These are phyloP conservation scores for Suillus occidentalis DNA, from an alignment of 768 basidiomycete species.

Conservation along the genomic window DNA sequence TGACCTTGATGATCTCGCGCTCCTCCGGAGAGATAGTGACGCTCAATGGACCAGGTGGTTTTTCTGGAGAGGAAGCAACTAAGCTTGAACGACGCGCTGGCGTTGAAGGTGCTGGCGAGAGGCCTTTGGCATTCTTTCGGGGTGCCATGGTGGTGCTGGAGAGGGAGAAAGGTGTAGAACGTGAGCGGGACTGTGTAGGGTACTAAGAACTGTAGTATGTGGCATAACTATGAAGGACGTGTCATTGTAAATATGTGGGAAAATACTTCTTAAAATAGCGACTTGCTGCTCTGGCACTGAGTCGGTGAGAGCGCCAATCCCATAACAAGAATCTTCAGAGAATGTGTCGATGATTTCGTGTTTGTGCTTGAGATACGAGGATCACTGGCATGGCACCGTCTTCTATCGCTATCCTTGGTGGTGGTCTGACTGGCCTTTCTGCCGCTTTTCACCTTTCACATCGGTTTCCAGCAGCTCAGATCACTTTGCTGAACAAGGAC, in stretches of 20 bases:
- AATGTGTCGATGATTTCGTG: not conserved
- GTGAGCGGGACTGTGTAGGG: slow-evolving; percentile 13
- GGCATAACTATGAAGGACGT: not conserved
- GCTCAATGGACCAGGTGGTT: slow-evolving; percentile 56
- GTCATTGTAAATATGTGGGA: not conserved
- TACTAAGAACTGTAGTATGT: not conserved
- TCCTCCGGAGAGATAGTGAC: slow-evolving; percentile 42
- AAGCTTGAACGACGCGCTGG: slow-evolving; percentile 27
- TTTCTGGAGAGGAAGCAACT: slow-evolving; percentile 26
- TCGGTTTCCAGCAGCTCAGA: slow-evolving; percentile 54
- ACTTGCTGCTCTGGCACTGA: not conserved
- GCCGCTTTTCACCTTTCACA: slow-evolving; percentile 77
- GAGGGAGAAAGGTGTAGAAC: slow-evolving; percentile 21
- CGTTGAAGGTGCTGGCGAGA: slow-evolving; percentile 13
- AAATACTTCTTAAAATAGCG: not conserved
- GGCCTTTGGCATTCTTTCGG: slow-evolving; percentile 18
- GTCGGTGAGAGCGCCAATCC: not conserved
- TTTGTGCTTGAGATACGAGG: not conserved
- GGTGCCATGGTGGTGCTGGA: slow-evolving; percentile 19
- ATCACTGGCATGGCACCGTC: slow-evolving; percentile 19
- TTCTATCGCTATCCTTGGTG: slow-evolving; percentile 71
- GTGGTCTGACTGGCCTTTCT: slow-evolving; percentile 79
- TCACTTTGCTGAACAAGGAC: slow-evolving; percentile 71
- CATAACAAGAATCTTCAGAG: not conserved
- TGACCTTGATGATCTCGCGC: slow-evolving; percentile 60